These are phyloP conservation scores for Starmera caribaea DNA, from an alignment of 805 yeast genomes.

Conservation along the genomic window DNA sequence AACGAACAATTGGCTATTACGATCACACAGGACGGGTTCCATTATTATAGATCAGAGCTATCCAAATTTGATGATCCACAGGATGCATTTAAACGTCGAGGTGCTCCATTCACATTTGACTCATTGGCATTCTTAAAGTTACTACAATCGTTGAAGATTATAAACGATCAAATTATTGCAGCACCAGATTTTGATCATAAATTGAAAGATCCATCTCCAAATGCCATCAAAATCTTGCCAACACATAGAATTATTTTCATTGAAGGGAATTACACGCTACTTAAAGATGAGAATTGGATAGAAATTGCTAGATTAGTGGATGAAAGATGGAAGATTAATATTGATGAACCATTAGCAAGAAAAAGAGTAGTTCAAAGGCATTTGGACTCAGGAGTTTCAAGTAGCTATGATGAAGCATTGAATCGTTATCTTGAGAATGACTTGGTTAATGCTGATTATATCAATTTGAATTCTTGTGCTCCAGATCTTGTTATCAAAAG, in stretches of 20 bases:
- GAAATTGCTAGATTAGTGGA: slow-evolving; percentile 5
- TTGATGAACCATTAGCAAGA: slow-evolving; percentile 2
- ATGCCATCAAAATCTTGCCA: slow-evolving; percentile 5
- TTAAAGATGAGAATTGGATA: slow-evolving; percentile 11
- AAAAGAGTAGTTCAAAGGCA: slow-evolving; percentile 5
- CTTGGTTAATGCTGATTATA: slow-evolving; percentile 5
- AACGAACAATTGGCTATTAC: slow-evolving; percentile 1
- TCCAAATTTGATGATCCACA: slow-evolving; percentile 1
- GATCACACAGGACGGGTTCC: slow-evolving; percentile 3
- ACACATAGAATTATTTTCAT: slow-evolving; percentile 8
- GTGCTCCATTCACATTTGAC: slow-evolving; percentile 2
- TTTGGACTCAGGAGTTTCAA: slow-evolving; percentile 2
- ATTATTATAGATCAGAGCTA: slow-evolving; percentile 1
- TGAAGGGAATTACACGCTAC: slow-evolving; percentile 10
- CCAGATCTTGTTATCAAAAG: slow-evolving; percentile 4
- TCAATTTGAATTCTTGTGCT: slow-evolving; percentile 3
- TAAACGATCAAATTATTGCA: neutral
- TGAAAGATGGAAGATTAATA: slow-evolving; percentile 6
- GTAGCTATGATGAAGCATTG: slow-evolving; percentile 2
- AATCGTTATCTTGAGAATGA: slow-evolving; percentile 4
- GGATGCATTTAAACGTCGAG: slow-evolving; percentile 3
- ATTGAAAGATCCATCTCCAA: slow-evolving; percentile 9
- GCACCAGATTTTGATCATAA: slow-evolving; percentile 12
- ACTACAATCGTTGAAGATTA: neutral
- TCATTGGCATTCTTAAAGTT: neutral